phyloP scores from a whole-genome alignment of 768 basidiomycete species.

The Agaricus blazei region DNA sequence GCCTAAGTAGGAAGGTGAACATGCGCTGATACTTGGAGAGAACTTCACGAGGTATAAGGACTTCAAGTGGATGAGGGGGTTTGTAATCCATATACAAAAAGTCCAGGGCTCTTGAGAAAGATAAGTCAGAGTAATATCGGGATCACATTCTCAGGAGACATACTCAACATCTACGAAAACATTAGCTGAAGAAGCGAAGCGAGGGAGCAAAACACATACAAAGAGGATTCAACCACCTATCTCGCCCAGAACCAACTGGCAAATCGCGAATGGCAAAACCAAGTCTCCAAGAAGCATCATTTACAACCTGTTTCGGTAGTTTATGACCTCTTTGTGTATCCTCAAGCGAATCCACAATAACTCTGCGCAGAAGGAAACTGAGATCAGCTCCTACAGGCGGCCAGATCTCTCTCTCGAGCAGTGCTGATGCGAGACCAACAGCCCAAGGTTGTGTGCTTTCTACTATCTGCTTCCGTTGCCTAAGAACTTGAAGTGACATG shows the following conservation, averaged over 20 bases:
- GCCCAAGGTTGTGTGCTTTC: slow-evolving; percentile 41
- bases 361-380: slow-evolving; percentile 76
- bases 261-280: slow-evolving; percentile 84
- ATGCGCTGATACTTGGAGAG: slow-evolving; percentile 85
- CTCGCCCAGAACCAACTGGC: slow-evolving; percentile 54
- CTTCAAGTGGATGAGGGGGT: slow-evolving; percentile 72
- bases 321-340: slow-evolving; percentile 25
- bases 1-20: slow-evolving; percentile 73
- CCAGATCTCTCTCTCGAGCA: slow-evolving; percentile 77
- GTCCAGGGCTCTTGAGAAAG: slow-evolving; percentile 63
- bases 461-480: slow-evolving; percentile 24
- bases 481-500: slow-evolving; percentile 28
- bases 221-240: slow-evolving; percentile 79
- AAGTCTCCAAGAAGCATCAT: slow-evolving; percentile 62
- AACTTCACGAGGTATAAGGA: slow-evolving; percentile 64
- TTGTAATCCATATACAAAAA: slow-evolving; percentile 90
- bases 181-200: neutral
- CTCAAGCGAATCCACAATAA: slow-evolving; percentile 78
- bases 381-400: slow-evolving; percentile 84
- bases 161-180: slow-evolving; percentile 41
- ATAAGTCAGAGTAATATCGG: neutral
- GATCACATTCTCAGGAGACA: slow-evolving; percentile 11
- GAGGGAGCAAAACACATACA: slow-evolving; percentile 41
- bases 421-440: slow-evolving; percentile 66
- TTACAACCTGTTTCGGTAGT: slow-evolving; percentile 18